phyloP scores from a whole-genome alignment of 371 early-diverging fungal genomes.

The Nematocida ironsii region DNA sequence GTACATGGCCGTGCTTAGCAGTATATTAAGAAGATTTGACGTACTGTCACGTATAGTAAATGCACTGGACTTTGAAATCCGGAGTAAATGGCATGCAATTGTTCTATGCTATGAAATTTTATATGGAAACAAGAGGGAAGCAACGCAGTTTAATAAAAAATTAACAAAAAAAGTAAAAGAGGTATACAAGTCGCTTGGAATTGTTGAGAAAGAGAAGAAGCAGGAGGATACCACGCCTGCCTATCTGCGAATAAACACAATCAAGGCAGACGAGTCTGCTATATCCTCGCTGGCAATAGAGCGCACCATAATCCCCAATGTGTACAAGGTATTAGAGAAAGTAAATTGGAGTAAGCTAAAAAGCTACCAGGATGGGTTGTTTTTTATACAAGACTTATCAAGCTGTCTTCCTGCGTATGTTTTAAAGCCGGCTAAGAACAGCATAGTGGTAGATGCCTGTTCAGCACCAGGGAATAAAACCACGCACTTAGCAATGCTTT shows the following conservation, averaged over 20 bases:
- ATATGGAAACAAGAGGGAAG: conserved; percentile 57
- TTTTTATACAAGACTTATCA: conserved; percentile 67
- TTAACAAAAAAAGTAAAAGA: conserved; percentile 58
- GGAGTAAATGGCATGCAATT: conserved; percentile 31
- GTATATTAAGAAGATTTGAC: conserved; percentile 59
- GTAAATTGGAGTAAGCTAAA: conserved; percentile 51
- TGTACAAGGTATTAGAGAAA: conserved; percentile 60
- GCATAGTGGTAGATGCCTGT: conserved; percentile 85
- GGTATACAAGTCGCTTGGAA: conserved; percentile 41
- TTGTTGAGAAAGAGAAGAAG: conserved; percentile 12
- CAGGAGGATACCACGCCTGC: conserved; percentile 10
- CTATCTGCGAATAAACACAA: conserved; percentile 63
- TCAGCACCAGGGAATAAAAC: conserved; percentile 98
- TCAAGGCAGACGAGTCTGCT: conserved; percentile 47
- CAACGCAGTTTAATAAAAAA: conserved; percentile 55
- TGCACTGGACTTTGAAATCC: conserved; percentile 41
- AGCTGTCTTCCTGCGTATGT: conserved; percentile 87
- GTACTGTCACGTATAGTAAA: conserved; percentile 57
- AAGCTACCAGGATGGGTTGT: conserved; percentile 51
- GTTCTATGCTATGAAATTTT: conserved; percentile 65
- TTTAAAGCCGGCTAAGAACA: conserved; percentile 74
- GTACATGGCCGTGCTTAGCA: conserved; percentile 64
- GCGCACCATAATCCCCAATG: conserved; percentile 61
- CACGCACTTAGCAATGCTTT: conserved; percentile 78
- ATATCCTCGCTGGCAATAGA: conserved; percentile 46